Evolutionary conservation across 2,329 filamentous ascomycete genomes (phyloP).

Genomic region (Scedosporium dehoogii): DNA sequence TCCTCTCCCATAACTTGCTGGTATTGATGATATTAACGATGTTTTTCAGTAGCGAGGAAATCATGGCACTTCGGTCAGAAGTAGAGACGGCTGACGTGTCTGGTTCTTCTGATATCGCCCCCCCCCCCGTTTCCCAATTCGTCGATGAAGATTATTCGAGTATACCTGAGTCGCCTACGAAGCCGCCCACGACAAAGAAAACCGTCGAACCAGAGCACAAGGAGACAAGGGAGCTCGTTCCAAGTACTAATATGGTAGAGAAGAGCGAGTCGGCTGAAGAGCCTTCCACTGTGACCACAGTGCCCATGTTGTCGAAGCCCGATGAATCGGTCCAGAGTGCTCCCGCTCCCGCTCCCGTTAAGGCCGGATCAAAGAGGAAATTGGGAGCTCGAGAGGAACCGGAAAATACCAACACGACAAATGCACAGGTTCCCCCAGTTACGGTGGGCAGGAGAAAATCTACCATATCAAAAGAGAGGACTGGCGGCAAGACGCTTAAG

Average conservation of each 20-base stretch:
- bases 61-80: conserved; percentile 46
- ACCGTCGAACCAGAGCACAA: conserved; percentile 2
- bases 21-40: conserved; percentile 18
- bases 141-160: conserved; percentile 37
- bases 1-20: background rate
- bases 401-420: conserved; percentile 17
- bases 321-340: conserved; percentile 7
- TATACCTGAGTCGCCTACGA: background rate
- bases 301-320: background rate
- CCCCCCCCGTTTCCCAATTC: conserved; percentile 48
- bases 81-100: conserved; percentile 34
- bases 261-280: background rate
- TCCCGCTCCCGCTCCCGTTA: conserved; percentile 19
- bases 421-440: background rate
- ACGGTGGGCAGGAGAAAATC: conserved; percentile 1
- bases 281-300: background rate
- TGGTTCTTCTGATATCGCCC: conserved; percentile 61
- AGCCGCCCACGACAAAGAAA: background rate
- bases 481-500: conserved; percentile 33
- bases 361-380: conserved; percentile 49
- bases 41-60: conserved; percentile 36
- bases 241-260: background rate
- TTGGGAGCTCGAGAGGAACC: conserved; percentile 44
- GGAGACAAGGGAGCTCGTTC: background rate
- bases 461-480: conserved; percentile 15